Base-by-base conservation (phyloP, 108 stramenopile genomes). In the Fragilariopsis cylindrus region DNA sequence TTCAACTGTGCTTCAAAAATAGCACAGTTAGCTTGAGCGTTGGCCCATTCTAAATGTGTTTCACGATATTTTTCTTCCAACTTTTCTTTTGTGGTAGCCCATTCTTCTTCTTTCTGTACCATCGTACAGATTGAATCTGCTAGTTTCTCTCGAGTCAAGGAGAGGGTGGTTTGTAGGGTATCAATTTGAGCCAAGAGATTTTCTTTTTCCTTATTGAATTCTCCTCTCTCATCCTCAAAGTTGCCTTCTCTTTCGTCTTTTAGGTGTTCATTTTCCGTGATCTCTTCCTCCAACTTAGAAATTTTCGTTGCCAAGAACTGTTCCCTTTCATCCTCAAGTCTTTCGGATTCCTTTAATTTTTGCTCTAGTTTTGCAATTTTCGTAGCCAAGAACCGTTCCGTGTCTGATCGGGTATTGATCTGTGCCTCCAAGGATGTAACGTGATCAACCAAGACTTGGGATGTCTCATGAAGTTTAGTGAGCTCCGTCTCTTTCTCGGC, bases 351-450 rank as follows among this genome's bases (percentile, higher is more conserved):
- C 60, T 84, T 84, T 12, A 91, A 78, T 21, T 74, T 73, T 21
- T 69, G 47, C 48, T 91, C 90, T 6, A 91, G 78, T 49, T 85
- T 90, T 54, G 88, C 88, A 74, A 91, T 88, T 55, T 89, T 88
- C 64, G 85, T 88, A 40, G 87, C 85, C 69, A 91, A 78, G 82
- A 86, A 90, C 41, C 88, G 85, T 68, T 91, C 90, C 7, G 88
- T 90, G 60, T 93, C 90, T 6, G 78, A 75, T 30, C 87, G 76
- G n/a, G 73, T 69, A 18, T 80, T 76, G 43, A 91, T 66, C 67
- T 93, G 87, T 9, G 87, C 88, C 76, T 91, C 92, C 62, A 90
- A 78, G 13, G 85, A 84, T 73, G 85, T 88, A 13, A 93, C 88
- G 57, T 93, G 92, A 69, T 93, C 90, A 39, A 91, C 85, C 69